Evolutionary conservation across 768 basidiomycete genomes (phyloP).

Genomic region (Auriscalpium vulgare): DNA sequence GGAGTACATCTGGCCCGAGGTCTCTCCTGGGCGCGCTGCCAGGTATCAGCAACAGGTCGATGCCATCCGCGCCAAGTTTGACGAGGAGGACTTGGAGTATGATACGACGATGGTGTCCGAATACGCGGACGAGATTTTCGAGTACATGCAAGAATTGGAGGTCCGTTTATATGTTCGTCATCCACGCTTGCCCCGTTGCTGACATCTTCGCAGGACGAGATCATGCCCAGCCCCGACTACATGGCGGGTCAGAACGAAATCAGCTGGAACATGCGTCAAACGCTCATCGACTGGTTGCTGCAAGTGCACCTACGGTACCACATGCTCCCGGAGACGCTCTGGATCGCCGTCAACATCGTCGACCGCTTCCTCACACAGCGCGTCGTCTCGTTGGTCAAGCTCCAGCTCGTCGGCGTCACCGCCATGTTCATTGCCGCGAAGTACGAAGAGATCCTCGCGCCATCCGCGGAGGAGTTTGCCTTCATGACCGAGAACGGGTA

Average conservation of each 20-base stretch:
- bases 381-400: constrained; percentile 70
- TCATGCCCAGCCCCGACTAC: constrained; percentile 90
- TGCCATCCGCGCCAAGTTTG: constrained; percentile 51
- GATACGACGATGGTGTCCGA: constrained; percentile 98
- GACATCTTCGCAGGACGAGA: constrained; percentile 48
- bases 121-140: constrained; percentile 97
- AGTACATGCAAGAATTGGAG: constrained; percentile 93
- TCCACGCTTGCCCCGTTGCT: constrained; percentile 5
- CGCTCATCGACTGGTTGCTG: constrained; percentile 95
- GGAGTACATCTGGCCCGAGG: constrained; percentile 57
- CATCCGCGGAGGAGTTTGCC: constrained; percentile 95
- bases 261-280: constrained; percentile 90
- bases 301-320: constrained; percentile 98
- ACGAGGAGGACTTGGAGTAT: constrained; percentile 64
- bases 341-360: constrained; percentile 97
- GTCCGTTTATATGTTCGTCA: constrained; percentile 32
- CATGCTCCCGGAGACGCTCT: constrained; percentile 97
- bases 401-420: constrained; percentile 95
- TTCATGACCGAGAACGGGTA: constrained; percentile 97
- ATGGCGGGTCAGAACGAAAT: constrained; percentile 93
- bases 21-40: constrained; percentile 51
- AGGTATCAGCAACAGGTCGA: constrained; percentile 57
- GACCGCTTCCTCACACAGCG: constrained; percentile 67
- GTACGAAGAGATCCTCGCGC: constrained; percentile 98
- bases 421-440: constrained; percentile 99